Conservation (phyloP, 495 filamentous ascomycete genomes). For the Schizothecium vesticola region DNA sequence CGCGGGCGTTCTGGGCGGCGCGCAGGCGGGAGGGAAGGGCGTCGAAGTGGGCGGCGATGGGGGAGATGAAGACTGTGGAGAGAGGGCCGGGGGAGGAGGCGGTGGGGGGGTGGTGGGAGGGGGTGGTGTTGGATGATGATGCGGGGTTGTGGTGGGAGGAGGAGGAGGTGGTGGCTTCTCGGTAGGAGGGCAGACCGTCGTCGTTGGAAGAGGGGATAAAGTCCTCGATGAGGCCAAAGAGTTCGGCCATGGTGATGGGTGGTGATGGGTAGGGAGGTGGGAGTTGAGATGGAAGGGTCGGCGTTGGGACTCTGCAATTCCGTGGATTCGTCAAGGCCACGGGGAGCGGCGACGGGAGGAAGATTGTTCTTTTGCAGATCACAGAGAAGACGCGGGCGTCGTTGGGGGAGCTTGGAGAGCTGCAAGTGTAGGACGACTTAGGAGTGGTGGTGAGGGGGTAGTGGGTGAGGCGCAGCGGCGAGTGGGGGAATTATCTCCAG, state of each 20-base stretch:
- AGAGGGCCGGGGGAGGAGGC: neutral
- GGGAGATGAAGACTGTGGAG: constrained; percentile 23
- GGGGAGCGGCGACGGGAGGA: neutral
- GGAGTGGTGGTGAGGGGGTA: neutral
- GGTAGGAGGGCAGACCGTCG: constrained; percentile 36
- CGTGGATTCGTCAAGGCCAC: neutral
- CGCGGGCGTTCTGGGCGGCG: constrained; percentile 23
- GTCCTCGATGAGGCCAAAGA: constrained; percentile 16
- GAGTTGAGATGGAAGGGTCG: neutral
- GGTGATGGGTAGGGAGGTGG: neutral
- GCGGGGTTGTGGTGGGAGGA: neutral
- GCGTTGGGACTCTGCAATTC: neutral
- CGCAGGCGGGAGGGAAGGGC: constrained; percentile 37
- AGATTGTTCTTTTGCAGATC: neutral
- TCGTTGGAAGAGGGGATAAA: constrained; percentile 3
- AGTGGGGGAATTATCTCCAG: neutral
- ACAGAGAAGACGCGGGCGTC: neutral
- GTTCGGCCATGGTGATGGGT: constrained; percentile 4
- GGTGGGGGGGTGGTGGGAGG: constrained; percentile 7
- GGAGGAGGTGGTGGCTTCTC: constrained; percentile 16
- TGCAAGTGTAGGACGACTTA: no score
- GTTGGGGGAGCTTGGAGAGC: no score
- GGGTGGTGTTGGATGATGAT: neutral
- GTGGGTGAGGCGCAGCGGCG: neutral
- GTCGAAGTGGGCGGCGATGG: constrained; percentile 35